Evolutionary conservation across 495 filamentous ascomycete genomes (phyloP).

Genomic region (Penicillium parvum): DNA sequence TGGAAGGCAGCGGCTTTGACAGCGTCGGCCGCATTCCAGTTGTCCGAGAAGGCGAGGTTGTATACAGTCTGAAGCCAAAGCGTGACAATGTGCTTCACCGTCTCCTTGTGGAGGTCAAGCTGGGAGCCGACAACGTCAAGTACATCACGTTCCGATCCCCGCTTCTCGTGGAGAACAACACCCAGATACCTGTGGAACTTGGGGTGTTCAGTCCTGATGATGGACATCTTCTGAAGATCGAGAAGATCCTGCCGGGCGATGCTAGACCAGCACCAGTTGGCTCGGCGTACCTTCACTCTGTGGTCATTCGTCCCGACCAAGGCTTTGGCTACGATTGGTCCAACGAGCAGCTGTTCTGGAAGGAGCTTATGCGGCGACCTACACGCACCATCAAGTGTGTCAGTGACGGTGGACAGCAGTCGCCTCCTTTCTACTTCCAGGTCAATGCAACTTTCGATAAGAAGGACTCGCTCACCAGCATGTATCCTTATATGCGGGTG

Average conservation of each 20-base stretch:
- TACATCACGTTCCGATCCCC: conserved; percentile 96
- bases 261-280: conserved; percentile 88
- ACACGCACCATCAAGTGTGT: conserved; percentile 82
- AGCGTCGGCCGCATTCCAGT: conserved; percentile 82
- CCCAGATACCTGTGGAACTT: conserved; percentile 91
- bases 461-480: conserved; percentile 70
- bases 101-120: conserved; percentile 84
- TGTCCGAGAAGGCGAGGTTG: conserved; percentile 84
- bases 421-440: conserved; percentile 92
- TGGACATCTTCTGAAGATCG: conserved; percentile 91
- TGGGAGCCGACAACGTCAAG: conserved; percentile 91
- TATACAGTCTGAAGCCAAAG: conserved; percentile 80
- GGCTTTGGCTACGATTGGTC: conserved; percentile 98
- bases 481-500: conserved; percentile 92
- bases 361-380: conserved; percentile 76
- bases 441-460: conserved; percentile 78
- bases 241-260: conserved; percentile 93
- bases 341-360: conserved; percentile 83
- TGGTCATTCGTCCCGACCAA: conserved; percentile 90
- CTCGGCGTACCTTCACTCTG: conserved; percentile 81
- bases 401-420: conserved; percentile 71
- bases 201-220: conserved; percentile 88
- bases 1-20: conserved; percentile 93
- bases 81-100: conserved; percentile 83
- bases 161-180: conserved; percentile 94